These are phyloP conservation scores for Saturnispora ahearnii DNA, from an alignment of 805 yeast species.

Conservation along the genomic window DNA sequence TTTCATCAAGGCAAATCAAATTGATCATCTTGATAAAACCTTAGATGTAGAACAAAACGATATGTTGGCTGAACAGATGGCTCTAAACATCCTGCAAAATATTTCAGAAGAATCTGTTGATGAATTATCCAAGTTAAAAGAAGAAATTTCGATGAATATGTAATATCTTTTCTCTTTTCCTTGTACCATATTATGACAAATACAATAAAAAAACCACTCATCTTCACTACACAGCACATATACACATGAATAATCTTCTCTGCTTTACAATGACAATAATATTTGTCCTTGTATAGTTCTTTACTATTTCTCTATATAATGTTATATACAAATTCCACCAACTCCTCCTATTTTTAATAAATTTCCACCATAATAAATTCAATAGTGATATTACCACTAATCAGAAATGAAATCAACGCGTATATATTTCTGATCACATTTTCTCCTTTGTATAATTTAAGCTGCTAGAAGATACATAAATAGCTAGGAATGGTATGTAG, in stretches of 20 bases:
- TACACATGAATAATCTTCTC: no score
- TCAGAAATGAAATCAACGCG: background rate
- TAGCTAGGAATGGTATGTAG: constrained; percentile 3
- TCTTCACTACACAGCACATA: background rate
- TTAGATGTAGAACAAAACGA: constrained; percentile 22
- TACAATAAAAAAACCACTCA: background rate
- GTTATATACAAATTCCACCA: background rate
- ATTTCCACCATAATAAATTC: background rate
- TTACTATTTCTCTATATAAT: background rate
- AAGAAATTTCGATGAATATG: constrained; percentile 21
- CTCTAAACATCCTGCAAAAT: constrained; percentile 24
- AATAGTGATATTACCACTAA: background rate
- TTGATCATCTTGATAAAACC: constrained; percentile 25
- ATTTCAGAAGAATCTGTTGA: constrained; percentile 26
- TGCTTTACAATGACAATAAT: no score
- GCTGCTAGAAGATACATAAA: no score
- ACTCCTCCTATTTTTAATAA: background rate
- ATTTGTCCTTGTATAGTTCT: no score
- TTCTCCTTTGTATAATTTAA: no score
- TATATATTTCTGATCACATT: background rate
- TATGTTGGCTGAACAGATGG: constrained; percentile 29
- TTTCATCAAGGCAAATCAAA: constrained; percentile 25
- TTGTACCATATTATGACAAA: background rate
- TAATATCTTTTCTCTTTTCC: background rate
- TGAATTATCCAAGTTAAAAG: constrained; percentile 22